phyloP scores from a whole-genome alignment of 139 green algal species.

The Nannochloris sp. region DNA sequence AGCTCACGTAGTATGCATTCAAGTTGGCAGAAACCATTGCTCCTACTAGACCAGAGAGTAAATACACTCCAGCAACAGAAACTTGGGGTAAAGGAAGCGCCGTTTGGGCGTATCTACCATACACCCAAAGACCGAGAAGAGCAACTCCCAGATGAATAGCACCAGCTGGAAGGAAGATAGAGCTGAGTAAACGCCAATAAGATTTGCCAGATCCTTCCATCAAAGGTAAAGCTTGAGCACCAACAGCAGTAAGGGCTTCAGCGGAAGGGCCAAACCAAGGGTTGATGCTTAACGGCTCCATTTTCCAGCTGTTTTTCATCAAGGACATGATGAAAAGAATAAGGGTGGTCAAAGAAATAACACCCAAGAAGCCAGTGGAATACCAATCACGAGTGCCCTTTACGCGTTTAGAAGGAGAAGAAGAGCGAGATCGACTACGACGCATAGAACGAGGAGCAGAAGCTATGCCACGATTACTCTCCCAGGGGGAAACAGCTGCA shows the following conservation, averaged over 20 bases:
- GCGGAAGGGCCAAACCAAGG: conserved; percentile 32
- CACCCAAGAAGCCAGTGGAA: not conserved
- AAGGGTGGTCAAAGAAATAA: conserved; percentile 15
- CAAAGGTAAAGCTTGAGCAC: conserved; percentile 14
- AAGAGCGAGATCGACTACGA: not conserved
- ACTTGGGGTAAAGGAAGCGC: conserved; percentile 6
- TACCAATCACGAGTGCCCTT: not conserved
- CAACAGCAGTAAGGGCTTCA: conserved; percentile 15
- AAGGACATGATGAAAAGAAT: conserved; percentile 30
- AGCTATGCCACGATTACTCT: not conserved
- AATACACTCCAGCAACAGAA: conserved; percentile 23
- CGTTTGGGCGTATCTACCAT: conserved; percentile 28
- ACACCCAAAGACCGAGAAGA: conserved; percentile 33
- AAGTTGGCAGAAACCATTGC: conserved; percentile 38
- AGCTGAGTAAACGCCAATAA: conserved; percentile 42
- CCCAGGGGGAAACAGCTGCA: not conserved
- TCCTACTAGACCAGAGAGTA: conserved; percentile 24
- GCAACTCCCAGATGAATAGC: conserved; percentile 30
- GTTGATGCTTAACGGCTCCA: conserved; percentile 41
- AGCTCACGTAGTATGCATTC: conserved; percentile 20
- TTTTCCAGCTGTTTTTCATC: conserved; percentile 24
- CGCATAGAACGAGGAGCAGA: not conserved
- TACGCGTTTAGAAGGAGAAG: not conserved
- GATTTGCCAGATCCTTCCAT: conserved; percentile 17
- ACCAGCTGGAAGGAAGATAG: conserved; percentile 39